Percentiles rank a stretch among this genome's conserved stretches.
Conservation (phyloP, 2,329 filamentous ascomycete genomes). For the Ophiostoma himal-ulmi region DNA sequence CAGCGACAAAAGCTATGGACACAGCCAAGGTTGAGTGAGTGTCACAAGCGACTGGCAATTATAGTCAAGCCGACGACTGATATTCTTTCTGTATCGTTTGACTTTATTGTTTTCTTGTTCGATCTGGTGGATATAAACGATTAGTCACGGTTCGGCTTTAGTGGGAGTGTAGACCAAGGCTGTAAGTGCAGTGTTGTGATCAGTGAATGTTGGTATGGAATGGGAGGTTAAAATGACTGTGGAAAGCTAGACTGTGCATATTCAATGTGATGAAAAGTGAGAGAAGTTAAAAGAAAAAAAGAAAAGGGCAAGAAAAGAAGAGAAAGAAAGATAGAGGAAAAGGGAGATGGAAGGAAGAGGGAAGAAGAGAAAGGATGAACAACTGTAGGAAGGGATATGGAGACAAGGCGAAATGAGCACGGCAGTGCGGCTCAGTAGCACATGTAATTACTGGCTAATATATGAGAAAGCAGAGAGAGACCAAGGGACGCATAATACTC, state of each 20-base stretch:
- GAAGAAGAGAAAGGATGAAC: neutral
- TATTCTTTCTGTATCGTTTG: neutral
- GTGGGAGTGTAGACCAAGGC: neutral
- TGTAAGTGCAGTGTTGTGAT: neutral
- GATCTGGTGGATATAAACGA: neutral
- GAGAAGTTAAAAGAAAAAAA: too few relatives aligned
- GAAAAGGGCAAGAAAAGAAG: too few relatives aligned
- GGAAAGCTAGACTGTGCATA: neutral
- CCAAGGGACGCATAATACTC: neutral
- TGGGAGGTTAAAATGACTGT: neutral
- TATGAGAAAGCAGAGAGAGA: neutral
- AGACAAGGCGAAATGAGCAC: neutral
- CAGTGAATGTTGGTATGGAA: neutral
- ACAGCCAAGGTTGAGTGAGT: neutral
- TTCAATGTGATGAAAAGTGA: neutral
- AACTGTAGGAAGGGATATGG: neutral
- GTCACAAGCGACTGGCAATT: neutral
- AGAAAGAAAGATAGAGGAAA: neutral
- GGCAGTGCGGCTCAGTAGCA: neutral
- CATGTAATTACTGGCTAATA: neutral
- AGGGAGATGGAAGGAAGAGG: neutral
- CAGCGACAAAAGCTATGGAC: neutral
- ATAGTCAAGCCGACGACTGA: neutral
- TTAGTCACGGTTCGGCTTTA: neutral
- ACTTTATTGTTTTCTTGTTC: neutral